A percentile compares a stretch with the other conserved stretches of the same genome.
phyloP scores from a whole-genome alignment of 352 stramenopile genomes.

The Phytophthora sp. region DNA sequence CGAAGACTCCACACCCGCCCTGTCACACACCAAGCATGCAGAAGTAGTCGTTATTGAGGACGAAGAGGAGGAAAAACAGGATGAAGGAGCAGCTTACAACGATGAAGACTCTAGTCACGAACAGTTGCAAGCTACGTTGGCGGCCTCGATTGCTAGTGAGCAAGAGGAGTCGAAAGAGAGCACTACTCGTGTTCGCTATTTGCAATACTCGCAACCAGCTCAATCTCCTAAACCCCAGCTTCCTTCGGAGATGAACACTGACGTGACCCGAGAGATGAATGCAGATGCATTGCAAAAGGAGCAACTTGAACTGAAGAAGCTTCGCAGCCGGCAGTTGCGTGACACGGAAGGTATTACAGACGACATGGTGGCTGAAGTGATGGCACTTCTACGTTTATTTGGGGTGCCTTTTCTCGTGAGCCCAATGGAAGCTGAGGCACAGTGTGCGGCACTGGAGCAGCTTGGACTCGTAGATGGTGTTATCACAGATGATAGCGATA shows the following conservation, averaged over 20 bases:
- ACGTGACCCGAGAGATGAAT: slow-evolving; percentile 25
- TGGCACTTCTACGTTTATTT: slow-evolving; percentile 97
- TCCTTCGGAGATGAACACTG: slow-evolving; percentile 11
- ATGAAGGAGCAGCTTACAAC: background rate
- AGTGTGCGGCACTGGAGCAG: slow-evolving; percentile 97
- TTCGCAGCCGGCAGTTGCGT: slow-evolving; percentile 78
- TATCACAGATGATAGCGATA: slow-evolving; percentile 98
- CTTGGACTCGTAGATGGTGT: slow-evolving; percentile 97
- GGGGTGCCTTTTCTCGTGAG: slow-evolving; percentile 98
- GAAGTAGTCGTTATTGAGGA: slow-evolving; percentile 37
- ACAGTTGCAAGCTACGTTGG: slow-evolving; percentile 37
- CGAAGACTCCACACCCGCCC: slow-evolving; percentile 2
- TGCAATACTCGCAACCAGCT: slow-evolving; percentile 44
- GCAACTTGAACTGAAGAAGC: slow-evolving; percentile 76
- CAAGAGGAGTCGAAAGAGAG: slow-evolving; percentile 20
- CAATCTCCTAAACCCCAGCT: slow-evolving; percentile 2
- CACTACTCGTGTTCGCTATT: slow-evolving; percentile 37
- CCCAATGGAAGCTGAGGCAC: slow-evolving; percentile 99
- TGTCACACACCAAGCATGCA: background rate
- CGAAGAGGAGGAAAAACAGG: slow-evolving; percentile 26
- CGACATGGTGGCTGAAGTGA: slow-evolving; percentile 98
- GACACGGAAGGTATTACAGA: slow-evolving; percentile 96
- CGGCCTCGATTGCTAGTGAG: slow-evolving; percentile 43
- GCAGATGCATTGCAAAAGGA: slow-evolving; percentile 54
- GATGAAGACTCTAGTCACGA: slow-evolving; percentile 27